Evolutionary conservation across 2,329 filamentous ascomycete species (phyloP).

Genomic region (Neoarthrinium moseri): DNA sequence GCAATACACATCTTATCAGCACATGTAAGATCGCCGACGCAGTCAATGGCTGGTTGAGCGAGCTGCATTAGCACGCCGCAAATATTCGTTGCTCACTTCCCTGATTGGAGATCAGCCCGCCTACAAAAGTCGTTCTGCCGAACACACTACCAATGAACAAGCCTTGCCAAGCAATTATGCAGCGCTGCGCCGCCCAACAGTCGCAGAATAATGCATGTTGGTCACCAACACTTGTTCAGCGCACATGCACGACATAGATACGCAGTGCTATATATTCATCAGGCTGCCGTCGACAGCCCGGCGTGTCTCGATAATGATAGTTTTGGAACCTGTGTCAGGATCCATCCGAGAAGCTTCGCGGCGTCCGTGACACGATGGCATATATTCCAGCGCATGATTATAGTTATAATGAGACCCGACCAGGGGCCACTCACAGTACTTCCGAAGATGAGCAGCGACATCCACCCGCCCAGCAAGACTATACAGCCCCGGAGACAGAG

Average conservation of each 20-base stretch:
- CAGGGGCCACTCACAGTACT: background rate
- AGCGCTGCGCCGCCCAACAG: background rate
- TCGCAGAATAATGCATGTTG: background rate
- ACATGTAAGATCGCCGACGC: too few species aligned
- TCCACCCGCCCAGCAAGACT: background rate
- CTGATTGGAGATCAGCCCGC: too few species aligned
- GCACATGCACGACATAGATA: too few species aligned
- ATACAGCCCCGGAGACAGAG: background rate
- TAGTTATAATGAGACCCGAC: background rate
- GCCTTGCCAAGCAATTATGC: background rate
- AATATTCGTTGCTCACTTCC: too few species aligned
- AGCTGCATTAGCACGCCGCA: too few species aligned
- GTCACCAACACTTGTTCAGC: background rate
- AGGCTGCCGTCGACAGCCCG: background rate
- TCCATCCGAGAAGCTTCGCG: background rate
- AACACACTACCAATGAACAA: background rate
- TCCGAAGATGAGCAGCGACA: background rate
- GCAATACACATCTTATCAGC: too few species aligned
- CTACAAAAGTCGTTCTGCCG: background rate
- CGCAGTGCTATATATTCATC: too few species aligned
- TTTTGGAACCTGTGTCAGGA: background rate
- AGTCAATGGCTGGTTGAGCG: too few species aligned
- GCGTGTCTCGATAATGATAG: background rate
- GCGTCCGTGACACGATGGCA: background rate
- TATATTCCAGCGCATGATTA: conserved; percentile 3